A percentile compares a stretch with the other conserved stretches of the same genome.
These are phyloP conservation scores for Vararia minispora DNA, from an alignment of 768 basidiomycete genomes.

Conservation along the genomic window DNA sequence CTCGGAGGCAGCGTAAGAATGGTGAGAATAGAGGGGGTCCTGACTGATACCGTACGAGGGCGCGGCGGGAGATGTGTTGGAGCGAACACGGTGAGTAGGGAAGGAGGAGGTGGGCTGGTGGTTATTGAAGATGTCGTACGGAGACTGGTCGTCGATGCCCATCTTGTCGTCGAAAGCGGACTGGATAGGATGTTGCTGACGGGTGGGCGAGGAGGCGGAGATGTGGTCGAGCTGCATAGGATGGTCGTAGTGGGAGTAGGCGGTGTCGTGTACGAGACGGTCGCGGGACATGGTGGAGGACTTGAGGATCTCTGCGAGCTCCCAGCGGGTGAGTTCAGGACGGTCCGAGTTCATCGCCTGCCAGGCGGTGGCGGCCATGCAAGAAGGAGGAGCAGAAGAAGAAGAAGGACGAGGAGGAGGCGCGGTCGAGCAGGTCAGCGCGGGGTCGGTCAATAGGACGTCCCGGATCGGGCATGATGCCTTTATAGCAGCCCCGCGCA, in stretches of 20 bases:
- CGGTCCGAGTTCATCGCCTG: conserved; percentile 9
- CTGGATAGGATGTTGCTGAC: conserved; percentile 26
- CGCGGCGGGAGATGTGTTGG: conserved; percentile 61
- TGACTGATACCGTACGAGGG: conserved; percentile 41
- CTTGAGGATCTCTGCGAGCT: conserved; percentile 36
- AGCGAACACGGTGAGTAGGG: conserved; percentile 51
- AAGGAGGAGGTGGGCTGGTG: conserved; percentile 30
- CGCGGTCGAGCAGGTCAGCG: no score
- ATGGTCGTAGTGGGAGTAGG: conserved; percentile 32
- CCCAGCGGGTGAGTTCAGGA: conserved; percentile 25
- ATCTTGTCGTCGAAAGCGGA: conserved; percentile 42
- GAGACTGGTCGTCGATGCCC: conserved; percentile 44
- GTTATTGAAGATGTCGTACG: conserved; percentile 56
- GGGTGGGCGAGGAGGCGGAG: conserved; percentile 17
- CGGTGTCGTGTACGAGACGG: conserved; percentile 48
- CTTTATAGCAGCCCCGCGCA: no score
- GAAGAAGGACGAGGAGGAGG: conserved; percentile 1
- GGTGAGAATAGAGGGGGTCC: conserved; percentile 48
- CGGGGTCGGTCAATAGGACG: no score
- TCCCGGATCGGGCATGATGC: no score
- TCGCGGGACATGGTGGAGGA: conserved; percentile 23
- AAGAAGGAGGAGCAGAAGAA: conserved; percentile 15
- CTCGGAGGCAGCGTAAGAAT: conserved; percentile 52
- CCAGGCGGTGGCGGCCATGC: conserved; percentile 9
- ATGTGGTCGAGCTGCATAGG: conserved; percentile 23